These are phyloP conservation scores for Fistulinella cinereoalba DNA, from an alignment of 1,284 basidiomycete genomes.

Conservation along the genomic window DNA sequence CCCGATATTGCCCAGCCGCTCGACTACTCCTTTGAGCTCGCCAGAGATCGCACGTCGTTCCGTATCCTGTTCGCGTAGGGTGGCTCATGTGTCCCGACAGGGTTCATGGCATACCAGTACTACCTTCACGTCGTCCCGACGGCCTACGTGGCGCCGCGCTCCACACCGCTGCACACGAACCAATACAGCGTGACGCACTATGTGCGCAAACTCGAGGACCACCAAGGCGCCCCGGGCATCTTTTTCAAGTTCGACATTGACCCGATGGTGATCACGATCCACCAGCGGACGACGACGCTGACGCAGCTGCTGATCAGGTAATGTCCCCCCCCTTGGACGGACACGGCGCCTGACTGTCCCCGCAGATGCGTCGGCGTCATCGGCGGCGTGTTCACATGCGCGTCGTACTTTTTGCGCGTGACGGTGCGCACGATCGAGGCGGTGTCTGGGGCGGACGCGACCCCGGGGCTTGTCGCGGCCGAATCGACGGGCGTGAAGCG, in stretches of 20 bases:
- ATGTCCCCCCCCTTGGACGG: conserved; percentile 8
- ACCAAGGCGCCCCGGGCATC: conserved; percentile 84
- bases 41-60: conserved; percentile 66
- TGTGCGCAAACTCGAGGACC: conserved; percentile 72
- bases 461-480: conserved; percentile 58
- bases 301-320: conserved; percentile 81
- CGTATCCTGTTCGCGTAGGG: not conserved
- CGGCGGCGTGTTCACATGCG: conserved; percentile 81
- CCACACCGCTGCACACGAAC: conserved; percentile 70
- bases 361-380: conserved; percentile 68
- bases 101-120: conserved; percentile 95
- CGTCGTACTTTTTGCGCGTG: conserved; percentile 71
- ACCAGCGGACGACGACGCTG: conserved; percentile 83
- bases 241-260: conserved; percentile 98
- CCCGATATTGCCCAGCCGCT: conserved; percentile 94
- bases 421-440: conserved; percentile 63
- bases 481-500: conserved; percentile 53
- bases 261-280: conserved; percentile 80
- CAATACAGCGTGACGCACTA: conserved; percentile 98
- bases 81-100: conserved; percentile 37
- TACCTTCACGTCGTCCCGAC: conserved; percentile 95
- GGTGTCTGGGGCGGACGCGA: conserved; percentile 60
- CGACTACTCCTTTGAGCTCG: conserved; percentile 85
- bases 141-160: conserved; percentile 76
- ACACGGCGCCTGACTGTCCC: not conserved